phyloP scores from a whole-genome alignment of 2,329 filamentous ascomycete species.

The Teratosphaeriaceae sp. region DNA sequence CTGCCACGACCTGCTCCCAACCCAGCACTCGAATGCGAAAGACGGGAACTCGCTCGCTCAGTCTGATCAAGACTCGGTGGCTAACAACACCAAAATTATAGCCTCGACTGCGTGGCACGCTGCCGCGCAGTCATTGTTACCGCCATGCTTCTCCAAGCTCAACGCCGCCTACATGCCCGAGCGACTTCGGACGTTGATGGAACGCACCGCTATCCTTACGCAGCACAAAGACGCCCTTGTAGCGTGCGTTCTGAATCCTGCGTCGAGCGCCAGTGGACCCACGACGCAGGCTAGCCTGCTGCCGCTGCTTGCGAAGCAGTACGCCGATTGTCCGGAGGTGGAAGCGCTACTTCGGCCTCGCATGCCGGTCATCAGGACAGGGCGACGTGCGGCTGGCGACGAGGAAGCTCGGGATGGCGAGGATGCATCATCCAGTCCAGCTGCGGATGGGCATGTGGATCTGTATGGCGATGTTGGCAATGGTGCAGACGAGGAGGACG shows the following conservation, averaged over 20 bases:
- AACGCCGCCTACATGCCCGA: conserved; percentile 63
- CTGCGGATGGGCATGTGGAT: conserved; percentile 8
- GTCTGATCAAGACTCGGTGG: too few species aligned
- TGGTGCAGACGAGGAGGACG: conserved; percentile 1
- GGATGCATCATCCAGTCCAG: background rate
- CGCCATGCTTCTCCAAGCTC: conserved; percentile 50
- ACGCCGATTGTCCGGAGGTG: conserved; percentile 56
- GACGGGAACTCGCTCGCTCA: too few species aligned
- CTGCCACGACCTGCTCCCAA: conserved; percentile 65
- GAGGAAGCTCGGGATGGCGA: conserved; percentile 15
- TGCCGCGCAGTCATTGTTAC: conserved; percentile 59
- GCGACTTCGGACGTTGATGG: conserved; percentile 65
- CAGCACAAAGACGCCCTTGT: conserved; percentile 66
- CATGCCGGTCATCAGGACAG: conserved; percentile 36
- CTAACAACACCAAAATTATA: too few species aligned
- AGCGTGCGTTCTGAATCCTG: conserved; percentile 75
- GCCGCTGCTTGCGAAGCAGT: conserved; percentile 67
- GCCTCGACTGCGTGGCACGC: too few species aligned
- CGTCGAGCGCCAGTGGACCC: conserved; percentile 44
- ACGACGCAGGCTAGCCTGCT: conserved; percentile 62
- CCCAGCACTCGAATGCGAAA: conserved; percentile 12
- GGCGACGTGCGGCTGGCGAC: conserved; percentile 10
- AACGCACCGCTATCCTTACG: conserved; percentile 71
- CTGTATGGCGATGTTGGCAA: too few species aligned
- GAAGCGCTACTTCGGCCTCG: conserved; percentile 60